Percentiles rank a stretch among this genome's conserved stretches.
Evolutionary conservation across 768 basidiomycete species (phyloP).

Genomic region (Russula sp.): DNA sequence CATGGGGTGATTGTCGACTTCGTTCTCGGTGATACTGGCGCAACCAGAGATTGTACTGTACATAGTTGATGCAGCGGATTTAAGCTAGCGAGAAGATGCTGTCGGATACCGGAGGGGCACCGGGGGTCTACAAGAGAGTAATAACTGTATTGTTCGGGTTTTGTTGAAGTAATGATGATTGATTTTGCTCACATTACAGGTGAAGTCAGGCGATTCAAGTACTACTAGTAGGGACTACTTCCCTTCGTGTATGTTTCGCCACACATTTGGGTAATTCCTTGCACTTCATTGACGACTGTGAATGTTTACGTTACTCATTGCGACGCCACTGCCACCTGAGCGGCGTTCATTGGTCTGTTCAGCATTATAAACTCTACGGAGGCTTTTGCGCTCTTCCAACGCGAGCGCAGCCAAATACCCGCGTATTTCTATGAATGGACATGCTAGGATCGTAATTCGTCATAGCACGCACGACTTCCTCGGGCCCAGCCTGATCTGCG

Average conservation of each 20-base stretch:
- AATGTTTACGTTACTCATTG: conserved; percentile 52
- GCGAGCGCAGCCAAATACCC: conserved; percentile 40
- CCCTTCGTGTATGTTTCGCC: conserved; percentile 41
- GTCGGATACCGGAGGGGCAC: conserved; percentile 24
- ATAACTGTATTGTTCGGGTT: too few species aligned
- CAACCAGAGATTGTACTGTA: conserved; percentile 32
- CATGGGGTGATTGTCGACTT: conserved; percentile 32
- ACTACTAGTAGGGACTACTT: conserved; percentile 52
- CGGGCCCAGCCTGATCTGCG: conserved; percentile 23
- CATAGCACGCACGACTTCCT: background rate
- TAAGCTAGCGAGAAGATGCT: conserved; percentile 42
- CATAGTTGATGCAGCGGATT: conserved; percentile 45
- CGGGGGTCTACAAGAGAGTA: too few species aligned
- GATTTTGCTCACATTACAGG: conserved; percentile 26
- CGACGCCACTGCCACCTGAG: conserved; percentile 34
- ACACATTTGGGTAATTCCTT: conserved; percentile 4
- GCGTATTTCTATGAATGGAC: conserved; percentile 25
- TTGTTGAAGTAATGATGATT: too few species aligned
- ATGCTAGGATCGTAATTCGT: conserved; percentile 18
- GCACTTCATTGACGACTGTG: conserved; percentile 29
- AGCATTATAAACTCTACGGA: conserved; percentile 37
- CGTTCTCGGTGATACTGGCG: conserved; percentile 36
- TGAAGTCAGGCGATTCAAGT: conserved; percentile 56
- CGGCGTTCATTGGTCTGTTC: conserved; percentile 43
- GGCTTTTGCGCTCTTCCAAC: conserved; percentile 37